Percentiles rank a stretch among this genome's conserved stretches.
These are phyloP conservation scores for Mediolabrus comicus DNA, from an alignment of 108 stramenopile genomes.

Conservation along the genomic window DNA sequence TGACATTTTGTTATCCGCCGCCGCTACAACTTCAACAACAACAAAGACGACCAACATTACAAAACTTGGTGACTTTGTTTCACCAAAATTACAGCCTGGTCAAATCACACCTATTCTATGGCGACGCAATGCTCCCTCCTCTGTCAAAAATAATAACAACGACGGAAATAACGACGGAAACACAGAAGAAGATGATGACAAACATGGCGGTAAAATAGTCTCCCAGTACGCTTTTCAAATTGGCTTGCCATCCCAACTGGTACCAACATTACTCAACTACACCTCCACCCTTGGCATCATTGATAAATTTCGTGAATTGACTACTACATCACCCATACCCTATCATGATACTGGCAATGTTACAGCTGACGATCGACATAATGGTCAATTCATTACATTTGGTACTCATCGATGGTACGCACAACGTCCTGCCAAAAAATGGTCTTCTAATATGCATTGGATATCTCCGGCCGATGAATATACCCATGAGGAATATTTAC, in stretches of 20 bases:
- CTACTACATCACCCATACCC: slow-evolving; percentile 3
- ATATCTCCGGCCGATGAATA: slow-evolving; percentile 42
- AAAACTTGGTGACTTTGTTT: slow-evolving; percentile 31
- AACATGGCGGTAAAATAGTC: slow-evolving; percentile 6
- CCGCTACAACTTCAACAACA: too few relatives aligned
- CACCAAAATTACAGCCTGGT: slow-evolving; percentile 1
- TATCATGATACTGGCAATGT: background rate
- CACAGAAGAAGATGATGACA: too few relatives aligned
- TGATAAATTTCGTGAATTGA: slow-evolving; percentile 29
- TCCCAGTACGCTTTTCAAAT: slow-evolving; percentile 43
- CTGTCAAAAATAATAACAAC: background rate
- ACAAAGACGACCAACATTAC: background rate
- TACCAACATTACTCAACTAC: slow-evolving; percentile 36
- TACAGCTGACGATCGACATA: background rate
- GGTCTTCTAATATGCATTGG: slow-evolving; percentile 58
- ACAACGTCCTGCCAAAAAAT: slow-evolving; percentile 26
- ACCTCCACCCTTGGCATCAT: slow-evolving; percentile 41
- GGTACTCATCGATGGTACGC: slow-evolving; percentile 6
- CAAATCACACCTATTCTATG: slow-evolving; percentile 22
- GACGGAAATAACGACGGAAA: background rate
- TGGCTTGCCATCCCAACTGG: slow-evolving; percentile 28
- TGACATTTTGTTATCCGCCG: too few relatives aligned
- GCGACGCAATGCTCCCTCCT: background rate
- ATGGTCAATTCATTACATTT: background rate
- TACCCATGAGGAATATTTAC: slow-evolving; percentile 43